These are phyloP conservation scores for Aspergillus texensis DNA, from an alignment of 2,329 filamentous ascomycete species.

Conservation along the genomic window DNA sequence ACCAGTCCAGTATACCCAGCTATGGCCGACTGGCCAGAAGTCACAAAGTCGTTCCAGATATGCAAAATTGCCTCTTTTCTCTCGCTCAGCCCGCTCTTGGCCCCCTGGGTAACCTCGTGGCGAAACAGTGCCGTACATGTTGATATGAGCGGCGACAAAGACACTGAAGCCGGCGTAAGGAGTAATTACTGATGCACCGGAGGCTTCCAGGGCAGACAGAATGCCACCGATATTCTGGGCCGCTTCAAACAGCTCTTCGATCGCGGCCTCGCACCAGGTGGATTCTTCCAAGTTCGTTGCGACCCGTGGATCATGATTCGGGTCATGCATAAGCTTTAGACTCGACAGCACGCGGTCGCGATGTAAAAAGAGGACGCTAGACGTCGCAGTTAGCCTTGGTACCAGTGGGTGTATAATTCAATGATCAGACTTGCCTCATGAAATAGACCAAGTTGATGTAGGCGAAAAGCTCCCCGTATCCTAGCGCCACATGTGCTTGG, in stretches of 20 bases:
- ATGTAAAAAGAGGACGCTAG: slow-evolving; percentile 38
- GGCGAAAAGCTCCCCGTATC: slow-evolving; percentile 40
- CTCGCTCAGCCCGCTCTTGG: slow-evolving; percentile 31
- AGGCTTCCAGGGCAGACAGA: slow-evolving; percentile 34
- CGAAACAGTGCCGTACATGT: slow-evolving; percentile 41
- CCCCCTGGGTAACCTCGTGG: slow-evolving; percentile 38
- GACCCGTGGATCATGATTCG: slow-evolving; percentile 24
- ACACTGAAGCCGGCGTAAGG: slow-evolving; percentile 42
- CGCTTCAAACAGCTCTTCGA: slow-evolving; percentile 35
- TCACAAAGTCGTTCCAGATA: slow-evolving; percentile 37
- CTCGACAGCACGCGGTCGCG: slow-evolving; percentile 37
- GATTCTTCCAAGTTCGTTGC: slow-evolving; percentile 15
- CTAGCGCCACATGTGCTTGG: slow-evolving; percentile 38
- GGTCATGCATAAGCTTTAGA: slow-evolving; percentile 29
- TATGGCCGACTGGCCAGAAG: slow-evolving; percentile 39
- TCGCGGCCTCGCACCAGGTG: slow-evolving; percentile 22
- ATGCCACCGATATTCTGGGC: slow-evolving; percentile 37
- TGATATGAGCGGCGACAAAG: slow-evolving; percentile 42
- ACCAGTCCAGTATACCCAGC: slow-evolving; percentile 29
- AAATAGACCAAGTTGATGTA: slow-evolving; percentile 43
- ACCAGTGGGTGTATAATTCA: fast-evolving
- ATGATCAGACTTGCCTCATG: slow-evolving; percentile 33
- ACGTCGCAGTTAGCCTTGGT: not conserved
- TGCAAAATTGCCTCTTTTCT: slow-evolving; percentile 34
- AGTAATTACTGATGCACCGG: slow-evolving; percentile 36